phyloP scores from a whole-genome alignment of 1,284 basidiomycete species.

The Pseudomicrostroma phylloplanum region DNA sequence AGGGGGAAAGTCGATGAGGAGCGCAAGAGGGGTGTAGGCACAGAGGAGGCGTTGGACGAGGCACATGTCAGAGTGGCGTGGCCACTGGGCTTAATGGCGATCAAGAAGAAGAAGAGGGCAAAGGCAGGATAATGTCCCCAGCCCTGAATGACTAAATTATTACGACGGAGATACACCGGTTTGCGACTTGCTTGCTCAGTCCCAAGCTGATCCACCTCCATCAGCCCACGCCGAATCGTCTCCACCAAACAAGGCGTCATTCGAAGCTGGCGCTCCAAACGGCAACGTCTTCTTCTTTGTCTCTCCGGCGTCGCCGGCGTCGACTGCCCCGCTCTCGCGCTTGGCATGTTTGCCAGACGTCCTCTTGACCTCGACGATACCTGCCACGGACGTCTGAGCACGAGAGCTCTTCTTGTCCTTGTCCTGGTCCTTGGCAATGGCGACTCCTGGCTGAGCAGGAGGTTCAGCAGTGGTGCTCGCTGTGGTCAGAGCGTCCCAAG shows the following conservation, averaged over 20 bases:
- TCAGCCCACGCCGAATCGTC: not conserved
- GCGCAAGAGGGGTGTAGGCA: not conserved
- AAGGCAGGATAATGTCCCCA: too few relatives aligned
- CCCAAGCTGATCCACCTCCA: not conserved
- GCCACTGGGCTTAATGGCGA: slow-evolving; percentile 16
- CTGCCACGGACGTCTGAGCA: slow-evolving; percentile 3
- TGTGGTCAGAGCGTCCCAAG: slow-evolving; percentile 2
- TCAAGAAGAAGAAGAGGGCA: slow-evolving; percentile 13
- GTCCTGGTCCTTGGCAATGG: not conserved
- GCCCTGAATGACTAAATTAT: too few relatives aligned
- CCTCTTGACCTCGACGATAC: slow-evolving; percentile 7
- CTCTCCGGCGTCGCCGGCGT: too few relatives aligned
- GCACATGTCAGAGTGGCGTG: slow-evolving; percentile 14
- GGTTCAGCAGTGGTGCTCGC: not conserved
- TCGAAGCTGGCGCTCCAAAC: too few relatives aligned
- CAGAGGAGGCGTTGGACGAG: slow-evolving; percentile 13
- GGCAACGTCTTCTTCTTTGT: too few relatives aligned
- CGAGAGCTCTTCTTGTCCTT: not conserved
- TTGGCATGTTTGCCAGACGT: not conserved
- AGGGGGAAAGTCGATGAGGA: slow-evolving; percentile 4
- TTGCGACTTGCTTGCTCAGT: too few relatives aligned
- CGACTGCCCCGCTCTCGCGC: not conserved
- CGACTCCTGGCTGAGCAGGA: not conserved
- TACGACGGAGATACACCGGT: too few relatives aligned
- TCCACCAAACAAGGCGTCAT: not conserved